A percentile compares a stretch with the other conserved stretches of the same genome.
Evolutionary conservation across 306 rosid species (phyloP).

Genomic region (Neltuma alba): DNA sequence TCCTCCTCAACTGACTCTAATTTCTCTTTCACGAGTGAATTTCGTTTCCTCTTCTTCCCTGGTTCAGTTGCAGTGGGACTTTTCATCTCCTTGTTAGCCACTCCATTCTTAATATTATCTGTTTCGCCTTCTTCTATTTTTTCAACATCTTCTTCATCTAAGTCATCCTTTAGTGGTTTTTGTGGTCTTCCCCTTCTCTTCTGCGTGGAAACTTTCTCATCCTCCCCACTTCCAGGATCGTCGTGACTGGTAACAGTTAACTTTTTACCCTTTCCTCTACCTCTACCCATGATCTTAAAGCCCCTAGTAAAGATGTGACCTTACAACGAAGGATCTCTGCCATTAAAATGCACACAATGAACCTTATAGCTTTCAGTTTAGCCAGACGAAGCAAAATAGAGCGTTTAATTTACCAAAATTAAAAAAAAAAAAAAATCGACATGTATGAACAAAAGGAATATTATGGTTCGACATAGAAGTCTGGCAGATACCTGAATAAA

Average conservation of each 20-base stretch:
- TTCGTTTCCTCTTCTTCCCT: slow-evolving; percentile 49
- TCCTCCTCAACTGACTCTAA: slow-evolving; percentile 34
- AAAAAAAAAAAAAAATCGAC: not conserved
- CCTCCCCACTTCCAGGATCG: slow-evolving; percentile 45
- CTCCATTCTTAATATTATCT: slow-evolving; percentile 37
- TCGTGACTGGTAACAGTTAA: slow-evolving; percentile 36
- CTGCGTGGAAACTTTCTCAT: slow-evolving; percentile 39
- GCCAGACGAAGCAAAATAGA: not conserved
- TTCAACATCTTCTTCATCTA: slow-evolving; percentile 41
- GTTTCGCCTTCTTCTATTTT: slow-evolving; percentile 41
- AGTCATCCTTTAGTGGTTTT: slow-evolving; percentile 44
- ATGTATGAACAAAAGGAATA: not conserved
- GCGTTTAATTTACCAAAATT: not conserved
- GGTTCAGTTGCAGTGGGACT: slow-evolving; percentile 22
- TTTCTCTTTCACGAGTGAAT: slow-evolving; percentile 39
- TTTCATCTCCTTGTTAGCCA: slow-evolving; percentile 32
- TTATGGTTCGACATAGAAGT: not conserved
- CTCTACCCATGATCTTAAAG: slow-evolving; percentile 53
- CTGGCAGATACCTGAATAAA: not conserved
- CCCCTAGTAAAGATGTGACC: slow-evolving; percentile 37
- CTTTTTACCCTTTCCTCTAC: slow-evolving; percentile 57
- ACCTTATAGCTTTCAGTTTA: not conserved
- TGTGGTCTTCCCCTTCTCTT: slow-evolving; percentile 57
- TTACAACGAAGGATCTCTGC: slow-evolving; percentile 47
- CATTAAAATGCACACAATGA: not conserved